phyloP scores from a whole-genome alignment of 1,139 yeast species.

The Pichia sp. region DNA sequence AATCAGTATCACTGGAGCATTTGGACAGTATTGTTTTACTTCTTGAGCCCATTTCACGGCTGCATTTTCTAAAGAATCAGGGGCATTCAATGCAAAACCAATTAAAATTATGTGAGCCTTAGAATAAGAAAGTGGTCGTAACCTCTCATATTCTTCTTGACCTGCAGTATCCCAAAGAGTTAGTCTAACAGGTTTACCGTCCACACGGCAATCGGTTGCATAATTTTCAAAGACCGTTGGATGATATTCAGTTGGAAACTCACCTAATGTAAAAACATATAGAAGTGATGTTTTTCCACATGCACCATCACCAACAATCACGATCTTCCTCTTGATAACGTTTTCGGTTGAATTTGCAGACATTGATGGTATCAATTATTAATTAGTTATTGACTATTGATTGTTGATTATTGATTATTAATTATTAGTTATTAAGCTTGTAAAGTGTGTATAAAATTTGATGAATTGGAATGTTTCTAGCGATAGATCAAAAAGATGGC shows the following conservation, averaged over 20 bases:
- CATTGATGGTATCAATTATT: neutral
- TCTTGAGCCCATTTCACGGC: slow-evolving; percentile 69
- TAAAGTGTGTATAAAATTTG: neutral
- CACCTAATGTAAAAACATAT: slow-evolving; percentile 88
- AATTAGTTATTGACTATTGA: neutral
- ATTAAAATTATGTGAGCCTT: slow-evolving; percentile 67
- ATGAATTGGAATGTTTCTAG: neutral
- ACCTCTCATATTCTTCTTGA: slow-evolving; percentile 80
- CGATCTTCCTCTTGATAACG: slow-evolving; percentile 64
- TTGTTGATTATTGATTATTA: neutral
- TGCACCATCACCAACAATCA: slow-evolving; percentile 93
- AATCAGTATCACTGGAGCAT: slow-evolving; percentile 57
- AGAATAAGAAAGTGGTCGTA: slow-evolving; percentile 69
- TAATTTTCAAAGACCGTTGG: slow-evolving; percentile 96
- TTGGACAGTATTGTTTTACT: slow-evolving; percentile 60
- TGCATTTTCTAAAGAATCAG: slow-evolving; percentile 65
- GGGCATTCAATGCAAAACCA: slow-evolving; percentile 65
- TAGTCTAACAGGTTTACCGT: slow-evolving; percentile 82
- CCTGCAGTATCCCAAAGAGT: slow-evolving; percentile 98
- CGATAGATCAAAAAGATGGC: neutral
- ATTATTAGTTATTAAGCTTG: neutral
- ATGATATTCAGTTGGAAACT: slow-evolving; percentile 76
- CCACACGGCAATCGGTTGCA: slow-evolving; percentile 88
- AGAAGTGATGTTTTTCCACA: slow-evolving; percentile 89
- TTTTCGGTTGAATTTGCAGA: slow-evolving; percentile 14